Percentiles rank a stretch among this genome's conserved stretches.
Conservation (phyloP, 164 flowering plant genomes). For the Piper longum region DNA sequence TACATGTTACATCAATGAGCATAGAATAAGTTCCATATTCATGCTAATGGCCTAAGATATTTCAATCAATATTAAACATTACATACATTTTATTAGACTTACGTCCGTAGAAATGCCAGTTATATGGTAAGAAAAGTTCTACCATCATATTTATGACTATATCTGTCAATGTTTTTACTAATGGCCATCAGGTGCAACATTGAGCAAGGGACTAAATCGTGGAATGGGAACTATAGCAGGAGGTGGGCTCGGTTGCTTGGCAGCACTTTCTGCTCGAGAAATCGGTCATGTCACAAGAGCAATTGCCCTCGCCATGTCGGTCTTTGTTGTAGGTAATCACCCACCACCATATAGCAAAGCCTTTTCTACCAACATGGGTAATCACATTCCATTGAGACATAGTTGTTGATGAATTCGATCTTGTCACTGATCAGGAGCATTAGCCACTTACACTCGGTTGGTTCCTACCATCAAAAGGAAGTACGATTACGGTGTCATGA, state of each 20-base stretch:
- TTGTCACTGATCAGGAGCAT: constrained; percentile 29
- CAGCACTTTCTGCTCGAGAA: constrained; percentile 35
- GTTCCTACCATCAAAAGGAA: constrained; percentile 47
- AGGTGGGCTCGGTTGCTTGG: constrained; percentile 53
- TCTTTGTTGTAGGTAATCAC: constrained; percentile 45
- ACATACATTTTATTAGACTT: neutral
- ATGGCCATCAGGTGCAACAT: constrained; percentile 52
- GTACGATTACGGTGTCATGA: constrained; percentile 67
- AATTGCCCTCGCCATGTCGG: constrained; percentile 26
- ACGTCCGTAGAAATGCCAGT: too few species aligned
- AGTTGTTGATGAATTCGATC: neutral
- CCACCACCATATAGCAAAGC: neutral
- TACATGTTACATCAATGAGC: neutral
- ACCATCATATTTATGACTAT: neutral
- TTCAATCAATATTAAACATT: neutral
- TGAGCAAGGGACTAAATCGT: constrained; percentile 67
- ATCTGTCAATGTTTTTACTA: neutral
- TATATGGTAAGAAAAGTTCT: too few species aligned
- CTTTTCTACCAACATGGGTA: too few species aligned
- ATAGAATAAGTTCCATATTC: neutral
- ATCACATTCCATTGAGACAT: neutral
- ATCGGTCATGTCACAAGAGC: constrained; percentile 30
- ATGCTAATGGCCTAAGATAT: neutral
- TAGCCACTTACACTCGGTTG: constrained; percentile 40
- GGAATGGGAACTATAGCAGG: constrained; percentile 68